Evolutionary conservation across 306 rosid genomes (phyloP), one percentile per base, ranked within the genome.

Genomic region (Ormosia semicastrata): DNA sequence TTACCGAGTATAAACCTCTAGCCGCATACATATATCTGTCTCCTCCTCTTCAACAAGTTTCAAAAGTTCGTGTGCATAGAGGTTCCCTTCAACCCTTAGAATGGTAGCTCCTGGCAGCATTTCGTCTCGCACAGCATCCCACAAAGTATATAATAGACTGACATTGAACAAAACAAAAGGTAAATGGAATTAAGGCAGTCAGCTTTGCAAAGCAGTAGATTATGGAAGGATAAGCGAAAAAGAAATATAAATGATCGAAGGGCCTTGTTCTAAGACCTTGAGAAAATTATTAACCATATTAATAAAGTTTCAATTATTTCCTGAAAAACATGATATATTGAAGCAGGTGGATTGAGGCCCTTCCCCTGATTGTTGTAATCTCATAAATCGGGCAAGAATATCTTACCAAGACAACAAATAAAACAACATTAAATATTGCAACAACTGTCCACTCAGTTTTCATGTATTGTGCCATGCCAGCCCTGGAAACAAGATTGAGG

Each of bases 381-480:
- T 46, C 33, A 69, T 18, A 59, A 80, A 54, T 8, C 15, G 50
- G 41, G 71, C 11, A 39, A 68, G 81, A 67, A 72, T 30, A 70
- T 34, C 94, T 89, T 79, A 93, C 99, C 96, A 93, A 84, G 76
- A 93, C 85, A 70, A 85, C 87, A 81, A 95, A 95, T 43, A 95
- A 78, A 74, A 86, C 64, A 40, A 90, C 84, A 30, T 95, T 90
- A 71, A 95, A 95, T 84, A 93, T 88, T 8, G 99, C 99, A 44
- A 90, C 97, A 77, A 95, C 88, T 83, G 97, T 89, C 97, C 98
- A 95, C 84, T 95, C 97, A 0, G 85, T 87, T 93, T 95, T 95
- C 97, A 93, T 95, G 95, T 95, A 93, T 66, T 95, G 97, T 41
- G 98, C 98, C 52, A 93, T 97, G n/a, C 97, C 98, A 6, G 98